Evolutionary conservation across 768 basidiomycete species (phyloP).

Genomic region (Mycena capillaripes): DNA sequence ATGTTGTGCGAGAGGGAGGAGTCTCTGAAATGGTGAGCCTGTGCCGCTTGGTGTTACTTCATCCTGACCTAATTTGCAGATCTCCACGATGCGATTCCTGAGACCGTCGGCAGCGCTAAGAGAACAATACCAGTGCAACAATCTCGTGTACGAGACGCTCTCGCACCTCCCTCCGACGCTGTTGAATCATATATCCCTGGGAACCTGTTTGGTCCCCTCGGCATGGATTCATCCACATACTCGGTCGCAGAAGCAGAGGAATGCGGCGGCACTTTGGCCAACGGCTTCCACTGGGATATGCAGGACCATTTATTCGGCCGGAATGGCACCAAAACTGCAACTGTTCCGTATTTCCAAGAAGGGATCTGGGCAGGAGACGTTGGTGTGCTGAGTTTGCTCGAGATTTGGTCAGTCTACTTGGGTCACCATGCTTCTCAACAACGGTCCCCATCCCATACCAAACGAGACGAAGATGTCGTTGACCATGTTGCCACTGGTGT

Average conservation of each 20-base stretch:
- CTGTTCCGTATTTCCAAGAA: conserved; percentile 57
- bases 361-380: conserved; percentile 57
- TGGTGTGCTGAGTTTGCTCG: conserved; percentile 55
- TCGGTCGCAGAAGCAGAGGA: conserved; percentile 53
- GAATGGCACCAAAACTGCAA: conserved; percentile 51
- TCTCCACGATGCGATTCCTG: conserved; percentile 52
- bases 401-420: conserved; percentile 54
- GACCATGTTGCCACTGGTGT: conserved; percentile 53
- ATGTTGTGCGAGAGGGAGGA: conserved; percentile 45
- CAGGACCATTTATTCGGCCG: conserved; percentile 50
- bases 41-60: neutral
- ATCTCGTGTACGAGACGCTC: conserved; percentile 59
- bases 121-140: conserved; percentile 61
- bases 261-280: conserved; percentile 47
- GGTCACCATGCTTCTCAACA: conserved; percentile 56
- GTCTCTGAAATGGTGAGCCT: conserved; percentile 54
- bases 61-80: conserved; percentile 39
- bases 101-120: conserved; percentile 56
- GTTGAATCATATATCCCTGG: conserved; percentile 56
- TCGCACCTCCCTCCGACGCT: conserved; percentile 55
- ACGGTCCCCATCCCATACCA: conserved; percentile 54
- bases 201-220: conserved; percentile 54
- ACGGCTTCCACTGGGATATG: conserved; percentile 53
- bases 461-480: conserved; percentile 50
- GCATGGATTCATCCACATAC: conserved; percentile 57